Base-by-base conservation (phyloP, 768 basidiomycete genomes). In the Suillus brevipes region DNA sequence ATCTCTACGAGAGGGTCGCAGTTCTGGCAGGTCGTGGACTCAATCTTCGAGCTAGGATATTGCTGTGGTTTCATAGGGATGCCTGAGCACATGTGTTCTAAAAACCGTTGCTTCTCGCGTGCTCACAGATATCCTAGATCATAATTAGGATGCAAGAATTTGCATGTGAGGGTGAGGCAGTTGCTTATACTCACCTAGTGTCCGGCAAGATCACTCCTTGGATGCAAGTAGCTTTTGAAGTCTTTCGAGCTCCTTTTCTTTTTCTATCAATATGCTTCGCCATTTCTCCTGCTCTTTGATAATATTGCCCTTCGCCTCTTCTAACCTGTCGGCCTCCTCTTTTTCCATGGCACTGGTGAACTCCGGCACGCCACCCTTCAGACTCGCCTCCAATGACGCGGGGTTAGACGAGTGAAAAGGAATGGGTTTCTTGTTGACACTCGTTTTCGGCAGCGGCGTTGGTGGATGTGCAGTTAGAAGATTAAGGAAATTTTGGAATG, bases 331-430 rank as follows among this genome's bases (percentile, higher is more conserved):
- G 7, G 83, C 83, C 74, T 99, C 97, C 45, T 92, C 94, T 71
- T 84, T 89, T 76, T 95, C 95, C 91, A 98, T 95, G 61, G 84
- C 83, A 43, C 79, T 74, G 31, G 87, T 89, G 70, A 98, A 98
- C 78, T 99, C 97, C 1, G 95, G 91, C 34, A 89, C 78, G 37
- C 91, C 84, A 55, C 84, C 79, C 71, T 79, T 73, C 71, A 82
- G 88, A 38, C 86, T 88, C 37, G 86, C 90, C 64, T 90, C 89
- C 23, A 92, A 77, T 2, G 87, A 86, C 0, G 72, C 72, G 13
- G 80, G 78, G 66, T 90, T 80, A n/a, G 87, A 85, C 10, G 84
- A 77, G 70, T 93, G 88, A 73, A 92, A 91, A 9, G 92, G 92
- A 13, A 91, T 79, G 1, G 89, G 89, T 63, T 81, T 85, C 70